Evolutionary conservation across 148 eudicot genomes (phyloP).

Genomic region (Oxyria digyna): DNA sequence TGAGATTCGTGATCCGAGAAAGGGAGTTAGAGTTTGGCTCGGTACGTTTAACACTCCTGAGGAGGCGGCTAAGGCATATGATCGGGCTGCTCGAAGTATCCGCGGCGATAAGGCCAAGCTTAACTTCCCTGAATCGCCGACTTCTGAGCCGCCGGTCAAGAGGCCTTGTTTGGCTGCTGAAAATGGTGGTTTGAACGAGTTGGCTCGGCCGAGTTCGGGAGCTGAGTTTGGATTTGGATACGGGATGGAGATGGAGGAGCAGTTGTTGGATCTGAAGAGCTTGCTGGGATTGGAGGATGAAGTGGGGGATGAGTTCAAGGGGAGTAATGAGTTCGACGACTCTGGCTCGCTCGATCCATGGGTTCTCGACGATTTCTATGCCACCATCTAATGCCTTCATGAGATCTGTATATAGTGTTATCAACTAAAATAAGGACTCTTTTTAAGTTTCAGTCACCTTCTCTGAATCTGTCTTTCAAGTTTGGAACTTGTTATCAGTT

Average conservation of each 20-base stretch:
- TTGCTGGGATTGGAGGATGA: not conserved
- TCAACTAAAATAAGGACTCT: not conserved
- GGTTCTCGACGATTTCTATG: not conserved
- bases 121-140: conserved; percentile 39
- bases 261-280: not conserved
- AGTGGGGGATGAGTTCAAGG: not conserved
- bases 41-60: conserved; percentile 76
- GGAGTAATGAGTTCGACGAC: not conserved
- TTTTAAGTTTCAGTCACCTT: not conserved
- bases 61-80: conserved; percentile 75
- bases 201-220: conserved; percentile 11
- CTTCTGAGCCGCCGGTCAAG: not conserved
- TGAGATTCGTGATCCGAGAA: conserved; percentile 75
- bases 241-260: not conserved
- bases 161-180: not conserved
- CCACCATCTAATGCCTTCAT: not conserved
- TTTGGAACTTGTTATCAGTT: not conserved
- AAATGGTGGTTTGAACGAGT: conserved; percentile 1
- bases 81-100: conserved; percentile 58
- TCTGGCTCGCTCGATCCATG: too few relatives aligned
- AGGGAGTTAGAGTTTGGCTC: conserved; percentile 81
- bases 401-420: not conserved
- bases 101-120: conserved; percentile 88
- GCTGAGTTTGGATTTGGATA: not conserved
- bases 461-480: too few relatives aligned